Base-by-base conservation (phyloP, 768 basidiomycete genomes). In the Auriscalpium orientale region DNA sequence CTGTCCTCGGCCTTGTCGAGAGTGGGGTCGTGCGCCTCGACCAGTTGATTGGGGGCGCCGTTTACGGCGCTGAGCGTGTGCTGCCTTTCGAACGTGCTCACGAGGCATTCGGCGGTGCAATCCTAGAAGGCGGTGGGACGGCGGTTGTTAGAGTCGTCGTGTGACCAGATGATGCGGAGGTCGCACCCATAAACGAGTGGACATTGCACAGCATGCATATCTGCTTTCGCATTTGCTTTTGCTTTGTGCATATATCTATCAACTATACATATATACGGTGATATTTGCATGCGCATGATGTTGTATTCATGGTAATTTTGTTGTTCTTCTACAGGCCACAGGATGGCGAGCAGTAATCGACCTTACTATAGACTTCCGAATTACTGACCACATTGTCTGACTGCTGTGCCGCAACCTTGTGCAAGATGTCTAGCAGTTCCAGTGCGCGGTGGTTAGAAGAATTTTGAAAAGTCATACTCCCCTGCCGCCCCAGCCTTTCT, bases 391-490 rank as follows among this genome's bases (percentile, higher is more conserved):
- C 28, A 28, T 28, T 4, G 28, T 28, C 28, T 28, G 28, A 28
- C 7, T 4, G 28, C 28, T 28, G 28, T 28, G 5, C 7, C 28
- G 28, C 4, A 28, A 28, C 2, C 28, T 28, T 28, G 28, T 28
- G 28, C 28, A 28, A 28, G 28, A 28, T 7, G 28, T 28, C 28
- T 28, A 28, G 28, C 7, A 28, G 5, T 28, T 28, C 28, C 4
- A 28, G 28, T 28, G 28, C 4, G 28, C 28, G 4, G 28, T 5
- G 28, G 28, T 8, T 22, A 68, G 67, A 84, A 84, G 71, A 81
- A 84, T 64, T 76, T 75, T 38, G 73, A 72, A 65, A 86, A 86
- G 65, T 82, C 79, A 65, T 85, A 85, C 33, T 74, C 28, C 4
- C 28, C 28, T 4, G 7, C 28, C 5, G 28, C 76, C 64, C 77